Evolutionary conservation across 805 yeast species (phyloP).

Genomic region (Candida nanaspora): DNA sequence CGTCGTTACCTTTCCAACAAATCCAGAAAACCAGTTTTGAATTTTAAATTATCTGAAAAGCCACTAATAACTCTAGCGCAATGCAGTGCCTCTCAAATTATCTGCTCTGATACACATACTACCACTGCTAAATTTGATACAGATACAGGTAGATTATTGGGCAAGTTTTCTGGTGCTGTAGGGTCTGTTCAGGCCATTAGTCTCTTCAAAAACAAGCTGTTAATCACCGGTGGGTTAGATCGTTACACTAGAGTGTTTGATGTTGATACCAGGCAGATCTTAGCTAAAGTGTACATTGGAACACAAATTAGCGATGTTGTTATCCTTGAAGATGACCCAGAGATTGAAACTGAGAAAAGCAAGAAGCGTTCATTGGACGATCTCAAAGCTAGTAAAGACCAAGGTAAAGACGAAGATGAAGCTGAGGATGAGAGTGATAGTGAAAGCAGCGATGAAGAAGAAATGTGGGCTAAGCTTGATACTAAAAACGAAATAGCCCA

Average conservation of each 20-base stretch:
- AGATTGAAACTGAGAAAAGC: conserved; percentile 24
- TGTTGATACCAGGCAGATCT: conserved; percentile 44
- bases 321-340: conserved; percentile 42
- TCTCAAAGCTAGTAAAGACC: conserved; percentile 33
- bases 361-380: conserved; percentile 15
- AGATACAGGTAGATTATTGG: conserved; percentile 45
- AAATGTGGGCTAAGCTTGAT: conserved; percentile 25
- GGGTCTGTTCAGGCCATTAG: conserved; percentile 54
- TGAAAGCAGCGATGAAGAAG: conserved; percentile 26
- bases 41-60: conserved; percentile 46
- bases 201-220: conserved; percentile 28
- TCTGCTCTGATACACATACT: conserved; percentile 68
- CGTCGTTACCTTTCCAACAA: conserved; percentile 64
- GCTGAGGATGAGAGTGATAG: conserved; percentile 27
- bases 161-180: conserved; percentile 71
- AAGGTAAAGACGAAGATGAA: conserved; percentile 25
- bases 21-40: conserved; percentile 62
- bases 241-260: conserved; percentile 79
- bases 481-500: neutral
- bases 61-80: conserved; percentile 40
- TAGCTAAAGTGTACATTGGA: conserved; percentile 71
- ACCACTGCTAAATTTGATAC: conserved; percentile 52
- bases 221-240: conserved; percentile 82
- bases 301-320: conserved; percentile 54
- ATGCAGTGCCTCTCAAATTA: conserved; percentile 31